Evolutionary conservation across 805 yeast genomes (phyloP).

Genomic region (Yarrowia divulgata): DNA sequence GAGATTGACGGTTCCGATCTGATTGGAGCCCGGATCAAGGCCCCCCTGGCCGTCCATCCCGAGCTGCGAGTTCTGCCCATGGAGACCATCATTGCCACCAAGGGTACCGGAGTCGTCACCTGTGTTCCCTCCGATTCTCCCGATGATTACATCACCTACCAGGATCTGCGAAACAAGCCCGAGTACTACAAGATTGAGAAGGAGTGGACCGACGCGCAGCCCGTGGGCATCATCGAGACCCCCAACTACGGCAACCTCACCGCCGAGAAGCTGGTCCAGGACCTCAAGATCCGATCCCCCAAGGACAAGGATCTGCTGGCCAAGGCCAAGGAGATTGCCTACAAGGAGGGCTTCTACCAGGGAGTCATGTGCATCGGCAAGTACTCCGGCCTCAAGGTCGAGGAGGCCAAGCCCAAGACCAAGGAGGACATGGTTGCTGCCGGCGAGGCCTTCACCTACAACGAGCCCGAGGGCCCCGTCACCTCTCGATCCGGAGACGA

Average conservation of each 20-base stretch:
- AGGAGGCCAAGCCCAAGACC: constrained; percentile 86
- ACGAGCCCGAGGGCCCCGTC: constrained; percentile 91
- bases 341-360: constrained; percentile 95
- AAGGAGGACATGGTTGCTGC: constrained; percentile 78
- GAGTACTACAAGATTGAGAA: constrained; percentile 85
- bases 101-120: constrained; percentile 97
- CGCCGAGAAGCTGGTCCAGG: constrained; percentile 84
- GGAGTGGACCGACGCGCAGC: constrained; percentile 83
- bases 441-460: constrained; percentile 85
- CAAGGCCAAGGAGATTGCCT: constrained; percentile 90
- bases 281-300: constrained; percentile 91
- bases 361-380: constrained; percentile 83
- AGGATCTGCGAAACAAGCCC: constrained; percentile 85
- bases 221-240: constrained; percentile 76
- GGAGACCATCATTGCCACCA: constrained; percentile 93
- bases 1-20: constrained; percentile 72
- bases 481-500: constrained; percentile 96
- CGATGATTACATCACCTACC: constrained; percentile 89
- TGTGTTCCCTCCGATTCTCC: constrained; percentile 99
- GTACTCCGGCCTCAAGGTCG: constrained; percentile 89
- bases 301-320: constrained; percentile 88
- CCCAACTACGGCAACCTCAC: constrained; percentile 86
- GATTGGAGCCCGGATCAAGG: constrained; percentile 84
- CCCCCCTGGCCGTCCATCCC: constrained; percentile 77
- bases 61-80: constrained; percentile 88